phyloP scores from a whole-genome alignment of 352 stramenopile species.

The Globisporangium spiculum region DNA sequence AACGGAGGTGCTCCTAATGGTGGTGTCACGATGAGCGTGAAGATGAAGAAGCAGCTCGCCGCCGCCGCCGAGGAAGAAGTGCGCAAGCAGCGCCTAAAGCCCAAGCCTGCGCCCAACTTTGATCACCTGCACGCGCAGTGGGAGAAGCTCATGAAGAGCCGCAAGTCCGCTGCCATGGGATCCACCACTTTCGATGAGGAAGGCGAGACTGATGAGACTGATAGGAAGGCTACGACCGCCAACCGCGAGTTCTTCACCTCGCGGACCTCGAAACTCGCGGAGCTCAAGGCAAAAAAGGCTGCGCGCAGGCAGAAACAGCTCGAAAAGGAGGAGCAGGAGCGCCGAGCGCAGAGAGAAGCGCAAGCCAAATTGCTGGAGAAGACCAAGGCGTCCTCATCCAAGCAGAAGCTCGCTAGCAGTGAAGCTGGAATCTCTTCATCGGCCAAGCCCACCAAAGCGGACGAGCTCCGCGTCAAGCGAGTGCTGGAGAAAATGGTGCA shows the following conservation, averaged over 20 bases:
- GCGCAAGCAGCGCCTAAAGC: conserved; percentile 20
- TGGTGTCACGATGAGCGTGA: conserved; percentile 43
- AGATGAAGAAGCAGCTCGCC: conserved; percentile 48
- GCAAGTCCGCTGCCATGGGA: neutral
- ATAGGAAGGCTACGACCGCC: neutral
- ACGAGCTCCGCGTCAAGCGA: conserved; percentile 56
- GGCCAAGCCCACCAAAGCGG: conserved; percentile 41
- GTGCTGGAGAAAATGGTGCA: conserved; percentile 30
- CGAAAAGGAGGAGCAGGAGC: conserved; percentile 36
- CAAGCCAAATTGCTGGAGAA: conserved; percentile 39
- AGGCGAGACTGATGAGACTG: neutral
- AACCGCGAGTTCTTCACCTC: conserved; percentile 50
- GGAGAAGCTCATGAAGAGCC: conserved; percentile 21
- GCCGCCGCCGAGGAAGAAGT: conserved; percentile 39
- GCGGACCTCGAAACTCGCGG: conserved; percentile 33
- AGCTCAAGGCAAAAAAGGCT: conserved; percentile 45
- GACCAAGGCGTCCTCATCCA: conserved; percentile 17
- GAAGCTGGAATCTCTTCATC: neutral
- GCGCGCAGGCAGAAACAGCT: conserved; percentile 38
- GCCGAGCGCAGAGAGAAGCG: conserved; percentile 20
- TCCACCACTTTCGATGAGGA: neutral
- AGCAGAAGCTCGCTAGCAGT: conserved; percentile 6
- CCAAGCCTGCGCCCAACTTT: conserved; percentile 67
- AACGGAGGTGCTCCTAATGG: neutral
- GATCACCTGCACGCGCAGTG: conserved; percentile 52